Conservation (phyloP, 129 eudicot genomes). For the Rutidosis leptorrhynchoides region DNA sequence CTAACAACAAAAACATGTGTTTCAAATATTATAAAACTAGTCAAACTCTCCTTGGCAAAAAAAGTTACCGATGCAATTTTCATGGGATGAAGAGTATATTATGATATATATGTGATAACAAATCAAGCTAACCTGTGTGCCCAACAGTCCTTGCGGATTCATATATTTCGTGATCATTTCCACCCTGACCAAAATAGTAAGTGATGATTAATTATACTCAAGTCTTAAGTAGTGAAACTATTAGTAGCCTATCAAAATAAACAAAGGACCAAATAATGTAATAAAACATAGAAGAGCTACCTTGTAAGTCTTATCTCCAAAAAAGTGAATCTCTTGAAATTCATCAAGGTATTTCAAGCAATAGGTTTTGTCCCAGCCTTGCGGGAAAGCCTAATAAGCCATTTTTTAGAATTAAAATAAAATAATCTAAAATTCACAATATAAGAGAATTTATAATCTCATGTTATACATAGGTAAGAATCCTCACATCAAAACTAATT, state of each 20-base stretch:
- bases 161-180: conserved; percentile 85
- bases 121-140: conserved; percentile 76
- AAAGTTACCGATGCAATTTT: background rate
- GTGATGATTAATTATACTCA: conserved; percentile 3
- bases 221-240: background rate
- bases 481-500: conserved; percentile 94
- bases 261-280: background rate
- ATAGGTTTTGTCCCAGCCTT: conserved; percentile 98
- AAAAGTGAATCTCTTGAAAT: conserved; percentile 84
- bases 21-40: conserved; percentile 1
- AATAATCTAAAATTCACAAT: background rate
- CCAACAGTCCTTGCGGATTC: conserved; percentile 80
- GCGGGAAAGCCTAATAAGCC: conserved; percentile 75
- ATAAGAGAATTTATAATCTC: background rate
- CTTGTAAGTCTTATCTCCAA: conserved; percentile 98
- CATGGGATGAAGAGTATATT: conserved; percentile 3
- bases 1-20: background rate
- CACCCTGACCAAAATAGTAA: conserved; percentile 60
- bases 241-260: background rate
- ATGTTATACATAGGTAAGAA: conserved; percentile 13
- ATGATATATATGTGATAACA: background rate
- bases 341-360: conserved; percentile 87
- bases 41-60: conserved; percentile 3
- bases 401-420: conserved; percentile 2
- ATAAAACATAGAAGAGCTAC: conserved; percentile 24